Base-by-base conservation (phyloP, 2,329 filamentous ascomycete genomes). In the Alternaria sp. region DNA sequence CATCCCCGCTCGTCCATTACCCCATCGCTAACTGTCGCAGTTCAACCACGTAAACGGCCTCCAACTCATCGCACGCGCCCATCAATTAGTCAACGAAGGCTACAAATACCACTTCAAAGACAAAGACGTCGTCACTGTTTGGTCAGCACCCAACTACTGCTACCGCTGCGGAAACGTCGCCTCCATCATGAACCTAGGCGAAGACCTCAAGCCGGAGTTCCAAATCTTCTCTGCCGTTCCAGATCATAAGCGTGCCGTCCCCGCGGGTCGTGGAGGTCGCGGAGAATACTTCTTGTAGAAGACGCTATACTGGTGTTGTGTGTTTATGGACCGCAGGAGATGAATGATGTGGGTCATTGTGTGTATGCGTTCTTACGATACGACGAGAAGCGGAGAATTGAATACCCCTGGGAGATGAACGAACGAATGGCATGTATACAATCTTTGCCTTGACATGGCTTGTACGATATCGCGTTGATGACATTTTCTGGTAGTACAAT, bases 111-210 rank as follows among this genome's bases (percentile, higher is more conserved):
- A 98, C 79, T 98, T 98, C 82, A 87, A 91, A 57, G 92, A 97
- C 79, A 95, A 96, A 82, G 96, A 96, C 55, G 97, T 99, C 67
- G 96, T 98, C 46, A 99, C 96, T 0, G 96, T 99, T 17, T 99
- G 96, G 83, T 82, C 80, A 12, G 96, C 96, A 6, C 96, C 96
- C 4, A 99, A 88, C 63, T 88, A 88, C 76, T 87, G 85, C 72
- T 85, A 85, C 71, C 78, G 83, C 52, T 85, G 83, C 65, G 83
- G 83, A 28, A 85, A 85, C 55, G 83, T 99, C 11, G 96, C 96
- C 1, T 95, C 96, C 1, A 94, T 99, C 61, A 84, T 99, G 65
- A 96, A 99, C 82, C 85, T 99, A 7, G 92, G 90, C 28, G 96
- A 98, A 79, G 95, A 98, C 74, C 85, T 97, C 56, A 90, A 93